phyloP scores from a whole-genome alignment of 129 eudicot genomes.

The Silybum marianum region DNA sequence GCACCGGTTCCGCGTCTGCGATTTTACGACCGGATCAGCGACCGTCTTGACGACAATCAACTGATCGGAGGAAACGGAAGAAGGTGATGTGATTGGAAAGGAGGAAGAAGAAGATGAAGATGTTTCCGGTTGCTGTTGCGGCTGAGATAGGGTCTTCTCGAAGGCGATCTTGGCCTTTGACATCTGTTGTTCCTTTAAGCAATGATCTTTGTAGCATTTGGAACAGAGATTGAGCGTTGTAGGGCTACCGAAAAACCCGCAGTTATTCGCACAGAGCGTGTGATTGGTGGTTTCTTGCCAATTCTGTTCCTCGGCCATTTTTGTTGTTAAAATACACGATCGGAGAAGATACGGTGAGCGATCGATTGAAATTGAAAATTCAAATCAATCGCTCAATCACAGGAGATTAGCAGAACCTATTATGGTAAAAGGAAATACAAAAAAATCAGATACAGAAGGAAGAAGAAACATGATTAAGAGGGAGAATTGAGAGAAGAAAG shows the following conservation, averaged over 20 bases:
- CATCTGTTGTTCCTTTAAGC: conserved; percentile 46
- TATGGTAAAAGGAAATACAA: background rate
- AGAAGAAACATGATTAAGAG: background rate
- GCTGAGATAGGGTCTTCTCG: conserved; percentile 34
- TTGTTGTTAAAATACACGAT: background rate
- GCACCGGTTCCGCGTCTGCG: conserved; percentile 48
- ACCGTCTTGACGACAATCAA: background rate
- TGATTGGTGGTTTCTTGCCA: conserved; percentile 55
- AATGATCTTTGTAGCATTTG: conserved; percentile 55
- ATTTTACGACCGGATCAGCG: conserved; percentile 14
- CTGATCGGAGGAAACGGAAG: conserved; percentile 4
- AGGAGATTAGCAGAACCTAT: conserved; percentile 13
- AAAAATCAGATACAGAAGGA: background rate
- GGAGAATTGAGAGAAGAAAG: background rate
- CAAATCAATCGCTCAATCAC: conserved; percentile 34
- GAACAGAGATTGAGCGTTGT: conserved; percentile 57
- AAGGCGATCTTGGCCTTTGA: conserved; percentile 47
- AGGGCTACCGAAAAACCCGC: conserved; percentile 65
- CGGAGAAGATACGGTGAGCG: conserved; percentile 24
- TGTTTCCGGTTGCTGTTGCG: conserved; percentile 24
- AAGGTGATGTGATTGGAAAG: background rate
- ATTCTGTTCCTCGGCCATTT: conserved; percentile 65
- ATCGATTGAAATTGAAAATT: conserved; percentile 17
- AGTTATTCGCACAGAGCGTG: conserved; percentile 50
- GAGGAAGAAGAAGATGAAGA: conserved; percentile 14